Percentiles rank a stretch among this genome's conserved stretches.
Conservation (phyloP, 1,284 basidiomycete species). For the Sutorius eximius region DNA sequence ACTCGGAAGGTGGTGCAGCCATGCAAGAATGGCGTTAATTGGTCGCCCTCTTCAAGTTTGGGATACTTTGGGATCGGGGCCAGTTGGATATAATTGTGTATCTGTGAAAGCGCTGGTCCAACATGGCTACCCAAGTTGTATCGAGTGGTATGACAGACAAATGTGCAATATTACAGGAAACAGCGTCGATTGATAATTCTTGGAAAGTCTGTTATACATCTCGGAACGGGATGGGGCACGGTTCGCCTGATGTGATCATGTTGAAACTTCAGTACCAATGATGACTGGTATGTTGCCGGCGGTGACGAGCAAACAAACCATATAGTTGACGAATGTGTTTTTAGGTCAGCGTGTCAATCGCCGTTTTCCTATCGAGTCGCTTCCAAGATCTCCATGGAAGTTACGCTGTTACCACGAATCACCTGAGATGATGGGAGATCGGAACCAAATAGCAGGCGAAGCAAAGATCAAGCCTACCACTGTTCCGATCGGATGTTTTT, state of each 20-base stretch:
- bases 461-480: constrained; percentile 60
- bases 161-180: constrained; percentile 6
- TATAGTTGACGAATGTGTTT: constrained; percentile 8
- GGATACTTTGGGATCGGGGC: background rate
- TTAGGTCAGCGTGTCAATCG: background rate
- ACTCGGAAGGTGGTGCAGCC: background rate
- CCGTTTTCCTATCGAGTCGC: constrained; percentile 44
- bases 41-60: background rate
- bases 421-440: constrained; percentile 54
- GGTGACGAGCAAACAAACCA: constrained; percentile 11
- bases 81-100: background rate
- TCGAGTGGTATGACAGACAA: background rate
- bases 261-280: constrained; percentile 7
- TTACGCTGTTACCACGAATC: constrained; percentile 92
- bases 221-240: background rate
- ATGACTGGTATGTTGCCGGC: background rate
- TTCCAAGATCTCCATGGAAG: constrained; percentile 86
- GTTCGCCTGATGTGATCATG: constrained; percentile 7
- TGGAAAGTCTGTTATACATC: background rate
- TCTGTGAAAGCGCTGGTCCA: background rate
- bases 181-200: background rate
- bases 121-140: background rate
- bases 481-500: constrained; percentile 87
- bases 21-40: background rate
- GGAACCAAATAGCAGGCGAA: constrained; percentile 3